Base-by-base conservation (phyloP, 257 asterid species). In the Fraxinus pennsylvanica region DNA sequence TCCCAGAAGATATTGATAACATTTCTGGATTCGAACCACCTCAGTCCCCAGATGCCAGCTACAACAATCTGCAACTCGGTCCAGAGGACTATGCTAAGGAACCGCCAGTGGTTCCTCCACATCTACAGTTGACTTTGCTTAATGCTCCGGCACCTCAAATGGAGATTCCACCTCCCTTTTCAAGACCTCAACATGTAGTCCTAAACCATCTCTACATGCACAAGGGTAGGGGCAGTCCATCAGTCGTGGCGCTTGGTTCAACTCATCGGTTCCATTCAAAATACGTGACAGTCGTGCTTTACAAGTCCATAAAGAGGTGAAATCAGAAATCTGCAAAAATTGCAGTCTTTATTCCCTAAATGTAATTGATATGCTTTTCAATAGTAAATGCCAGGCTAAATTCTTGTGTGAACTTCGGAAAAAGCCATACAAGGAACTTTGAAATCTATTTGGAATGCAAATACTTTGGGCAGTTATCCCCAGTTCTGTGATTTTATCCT, bases 141-240 rank as follows among this genome's bases (percentile, higher is more conserved):
- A 92, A 96, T 1, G 92, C 91, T 12, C 96, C 97, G 4, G 85
- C 97, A 3, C 74, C 97, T 65, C 97, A 91, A 43, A 86, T 90
- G 94, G 98, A 96, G 85, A 90, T 96, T 65, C 94, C 90, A 6
- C 94, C 95, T 72, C 97, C 98, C 35, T 84, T 86, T 79, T 91
- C 98, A 7, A 90, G 97, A 82, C 99, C 99, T 32, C 98, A 91
- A 82, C 99, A 94, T 17, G 99, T 96, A 38, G 92, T 96, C 65
- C 94, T 94, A n/a, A 96, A 96, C 84, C 99, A 96, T 81, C 98
- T 93, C 65, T 96, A 93, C 94, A 96, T 96, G 97, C 98, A 94
- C 76, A 91, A 90, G 78, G 99, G 92, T 43, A 88, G 90, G 76
- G 89, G 82, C 86, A 90, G 90, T 70, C 96, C 97, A 4, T 87